A percentile compares a stretch with the other conserved stretches of the same genome.
Evolutionary conservation across 2,329 filamentous ascomycete species (phyloP).

Genomic region (Colletotrichum camelliae): DNA sequence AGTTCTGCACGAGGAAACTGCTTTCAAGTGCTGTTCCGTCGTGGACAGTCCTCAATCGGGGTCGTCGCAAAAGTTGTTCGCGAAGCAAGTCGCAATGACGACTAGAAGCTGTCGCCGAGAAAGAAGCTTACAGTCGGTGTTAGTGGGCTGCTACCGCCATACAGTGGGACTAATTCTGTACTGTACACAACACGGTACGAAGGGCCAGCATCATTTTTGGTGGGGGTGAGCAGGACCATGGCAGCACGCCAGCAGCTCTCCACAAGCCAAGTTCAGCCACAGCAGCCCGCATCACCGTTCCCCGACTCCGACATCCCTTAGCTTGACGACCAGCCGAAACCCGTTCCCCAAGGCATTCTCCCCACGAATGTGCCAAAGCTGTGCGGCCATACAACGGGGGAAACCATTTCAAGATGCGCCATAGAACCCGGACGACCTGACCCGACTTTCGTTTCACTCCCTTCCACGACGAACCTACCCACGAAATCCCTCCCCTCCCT

Average conservation of each 20-base stretch:
- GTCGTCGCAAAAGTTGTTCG: neutral
- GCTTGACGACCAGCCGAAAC: neutral
- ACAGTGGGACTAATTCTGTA: neutral
- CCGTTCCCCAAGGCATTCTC: neutral
- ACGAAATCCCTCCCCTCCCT: neutral
- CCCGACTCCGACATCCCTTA: conserved; percentile 13
- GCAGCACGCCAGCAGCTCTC: conserved; percentile 1
- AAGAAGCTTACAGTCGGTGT: neutral
- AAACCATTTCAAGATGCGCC: conserved; percentile 13
- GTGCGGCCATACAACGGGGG: neutral
- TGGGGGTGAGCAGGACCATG: conserved; percentile 2
- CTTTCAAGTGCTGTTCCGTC: neutral
- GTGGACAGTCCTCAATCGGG: neutral
- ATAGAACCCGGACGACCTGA: conserved; percentile 8
- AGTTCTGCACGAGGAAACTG: neutral
- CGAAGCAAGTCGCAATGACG: conserved; percentile 2
- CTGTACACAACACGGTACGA: neutral
- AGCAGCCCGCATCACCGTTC: conserved; percentile 13
- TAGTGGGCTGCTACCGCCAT: neutral
- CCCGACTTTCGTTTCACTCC: neutral
- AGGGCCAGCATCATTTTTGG: neutral
- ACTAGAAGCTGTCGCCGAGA: neutral
- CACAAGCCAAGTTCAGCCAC: conserved; percentile 20
- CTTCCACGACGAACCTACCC: neutral
- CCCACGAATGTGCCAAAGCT: neutral